A percentile compares a stretch with the other conserved stretches of the same genome.
These are phyloP conservation scores for Arthrobotrys sinensis DNA, from an alignment of 2,329 filamentous ascomycete genomes.

Conservation along the genomic window DNA sequence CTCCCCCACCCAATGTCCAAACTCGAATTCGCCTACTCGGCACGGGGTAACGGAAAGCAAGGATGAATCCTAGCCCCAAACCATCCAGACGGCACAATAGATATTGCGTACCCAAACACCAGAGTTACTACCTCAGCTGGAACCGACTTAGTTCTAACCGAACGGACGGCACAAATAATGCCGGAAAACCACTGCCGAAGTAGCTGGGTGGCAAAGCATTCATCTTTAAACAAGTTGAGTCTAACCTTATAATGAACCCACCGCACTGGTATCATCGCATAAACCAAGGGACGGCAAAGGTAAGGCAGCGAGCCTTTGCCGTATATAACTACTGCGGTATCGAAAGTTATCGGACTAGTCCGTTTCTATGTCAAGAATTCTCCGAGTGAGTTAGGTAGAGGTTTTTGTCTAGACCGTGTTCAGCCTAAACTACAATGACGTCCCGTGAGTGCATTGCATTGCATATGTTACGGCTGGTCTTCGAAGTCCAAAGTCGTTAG, in stretches of 20 bases:
- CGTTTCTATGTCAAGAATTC: not conserved
- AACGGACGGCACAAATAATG: not conserved
- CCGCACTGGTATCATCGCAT: not conserved
- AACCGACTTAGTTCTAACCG: not conserved
- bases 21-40: not conserved
- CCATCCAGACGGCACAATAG: constrained; percentile 3
- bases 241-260: not conserved
- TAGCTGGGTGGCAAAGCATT: not conserved
- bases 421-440: not conserved
- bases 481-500: not conserved
- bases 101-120: not conserved
- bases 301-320: not conserved
- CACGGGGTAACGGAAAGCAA: constrained; percentile 1
- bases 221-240: not conserved
- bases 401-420: not conserved
- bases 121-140: not conserved
- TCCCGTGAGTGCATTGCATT: not conserved
- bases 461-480: not conserved
- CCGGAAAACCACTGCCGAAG: not conserved
- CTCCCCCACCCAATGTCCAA: not conserved
- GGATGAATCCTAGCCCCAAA: not conserved
- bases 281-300: not conserved
- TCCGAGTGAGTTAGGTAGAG: not conserved
- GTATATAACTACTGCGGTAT: not conserved
- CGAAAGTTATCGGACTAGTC: not conserved